phyloP scores from a whole-genome alignment of 2,329 filamentous ascomycete species.

The Coniochaeta sp. region DNA sequence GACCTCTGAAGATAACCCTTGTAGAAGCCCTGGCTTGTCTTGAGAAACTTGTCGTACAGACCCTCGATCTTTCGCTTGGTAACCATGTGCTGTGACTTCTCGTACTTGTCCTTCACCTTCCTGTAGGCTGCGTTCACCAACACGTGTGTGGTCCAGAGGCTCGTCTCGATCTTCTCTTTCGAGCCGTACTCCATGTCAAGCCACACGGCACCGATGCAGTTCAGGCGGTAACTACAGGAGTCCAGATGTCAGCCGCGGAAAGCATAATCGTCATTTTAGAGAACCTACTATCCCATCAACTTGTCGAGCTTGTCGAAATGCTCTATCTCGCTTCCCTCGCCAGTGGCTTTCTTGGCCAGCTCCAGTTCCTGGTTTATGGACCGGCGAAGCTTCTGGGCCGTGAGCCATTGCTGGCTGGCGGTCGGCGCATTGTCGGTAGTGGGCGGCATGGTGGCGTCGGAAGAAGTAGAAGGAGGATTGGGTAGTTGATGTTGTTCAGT shows the following conservation, averaged over 20 bases:
- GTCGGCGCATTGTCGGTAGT: background rate
- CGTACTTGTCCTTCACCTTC: slow-evolving; percentile 54
- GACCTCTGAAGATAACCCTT: slow-evolving; percentile 75
- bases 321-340: slow-evolving; percentile 28
- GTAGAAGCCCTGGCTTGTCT: slow-evolving; percentile 84
- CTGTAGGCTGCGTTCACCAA: slow-evolving; percentile 74
- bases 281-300: slow-evolving; percentile 32
- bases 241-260: background rate
- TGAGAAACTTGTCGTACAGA: slow-evolving; percentile 77
- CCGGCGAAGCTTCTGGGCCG: slow-evolving; percentile 35
- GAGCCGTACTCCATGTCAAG: slow-evolving; percentile 62
- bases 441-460: background rate
- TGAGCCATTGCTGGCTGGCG: slow-evolving; percentile 18
- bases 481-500: background rate
- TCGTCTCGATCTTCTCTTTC: slow-evolving; percentile 57
- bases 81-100: slow-evolving; percentile 44
- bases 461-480: background rate
- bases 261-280: background rate
- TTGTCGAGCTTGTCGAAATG: slow-evolving; percentile 37
- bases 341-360: slow-evolving; percentile 28
- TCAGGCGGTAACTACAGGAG: slow-evolving; percentile 41
- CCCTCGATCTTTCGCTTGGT: slow-evolving; percentile 73
- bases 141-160: slow-evolving; percentile 73
- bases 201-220: slow-evolving; percentile 67
- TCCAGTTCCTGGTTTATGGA: slow-evolving; percentile 35